Evolutionary conservation across 2,329 filamentous ascomycete species (phyloP).

Genomic region (Aspergillus proliferans): DNA sequence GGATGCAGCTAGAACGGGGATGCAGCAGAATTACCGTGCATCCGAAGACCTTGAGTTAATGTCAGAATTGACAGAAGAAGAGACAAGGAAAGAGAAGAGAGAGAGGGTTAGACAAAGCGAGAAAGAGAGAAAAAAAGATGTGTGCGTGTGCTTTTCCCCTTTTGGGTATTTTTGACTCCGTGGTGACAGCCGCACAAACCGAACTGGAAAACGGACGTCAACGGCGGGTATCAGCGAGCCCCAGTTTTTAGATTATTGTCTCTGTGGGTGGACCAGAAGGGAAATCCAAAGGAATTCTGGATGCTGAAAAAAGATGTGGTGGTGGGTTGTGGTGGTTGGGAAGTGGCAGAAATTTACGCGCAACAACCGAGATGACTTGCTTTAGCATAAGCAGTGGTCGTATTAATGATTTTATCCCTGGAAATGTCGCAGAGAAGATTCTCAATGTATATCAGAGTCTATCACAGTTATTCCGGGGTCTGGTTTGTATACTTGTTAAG

Average conservation of each 20-base stretch:
- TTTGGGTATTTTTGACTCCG: neutral
- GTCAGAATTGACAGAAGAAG: neutral
- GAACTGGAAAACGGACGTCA: neutral
- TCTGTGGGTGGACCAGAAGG: neutral
- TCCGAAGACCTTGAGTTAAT: neutral
- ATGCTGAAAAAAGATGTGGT: neutral
- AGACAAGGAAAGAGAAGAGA: conserved; percentile 1
- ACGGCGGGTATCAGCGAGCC: neutral
- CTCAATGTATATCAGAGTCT: no score
- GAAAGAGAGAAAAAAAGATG: conserved; percentile 6
- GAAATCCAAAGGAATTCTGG: neutral
- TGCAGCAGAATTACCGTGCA: neutral
- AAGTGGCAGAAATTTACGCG: no score
- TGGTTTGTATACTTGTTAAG: no score
- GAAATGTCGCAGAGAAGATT: no score
- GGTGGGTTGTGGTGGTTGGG: neutral
- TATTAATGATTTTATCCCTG: no score
- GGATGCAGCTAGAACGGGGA: neutral
- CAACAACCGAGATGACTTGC: no score
- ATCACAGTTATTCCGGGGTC: no score
- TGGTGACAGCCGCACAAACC: conserved; percentile 8
- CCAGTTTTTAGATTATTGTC: neutral
- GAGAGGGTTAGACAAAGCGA: conserved; percentile 5
- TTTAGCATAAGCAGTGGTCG: no score
- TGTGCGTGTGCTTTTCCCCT: conserved; percentile 1